Evolutionary conservation across 352 stramenopile genomes (phyloP).

Genomic region (Plasmopara muralis): DNA sequence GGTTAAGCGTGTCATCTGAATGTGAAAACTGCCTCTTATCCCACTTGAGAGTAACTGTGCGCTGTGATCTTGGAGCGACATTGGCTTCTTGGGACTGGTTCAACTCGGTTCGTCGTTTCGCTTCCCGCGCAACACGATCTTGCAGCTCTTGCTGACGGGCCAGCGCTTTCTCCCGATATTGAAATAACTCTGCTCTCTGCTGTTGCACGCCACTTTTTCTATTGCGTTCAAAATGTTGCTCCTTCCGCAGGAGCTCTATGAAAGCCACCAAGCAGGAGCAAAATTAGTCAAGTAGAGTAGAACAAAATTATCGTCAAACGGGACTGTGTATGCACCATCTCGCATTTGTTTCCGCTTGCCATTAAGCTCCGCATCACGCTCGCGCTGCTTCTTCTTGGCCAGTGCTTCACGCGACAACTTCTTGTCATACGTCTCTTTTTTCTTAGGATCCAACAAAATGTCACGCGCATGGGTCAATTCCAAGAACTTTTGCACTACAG

Average conservation of each 20-base stretch:
- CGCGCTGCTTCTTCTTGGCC: conserved; percentile 58
- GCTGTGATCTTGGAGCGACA: conserved; percentile 43
- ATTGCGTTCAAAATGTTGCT: conserved; percentile 35
- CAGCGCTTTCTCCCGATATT: conserved; percentile 44
- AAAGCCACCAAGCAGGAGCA: not conserved
- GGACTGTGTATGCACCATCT: conserved; percentile 31
- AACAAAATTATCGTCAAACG: too few species aligned
- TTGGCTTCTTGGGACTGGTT: conserved; percentile 19
- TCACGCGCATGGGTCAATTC: conserved; percentile 76
- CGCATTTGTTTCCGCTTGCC: conserved; percentile 53
- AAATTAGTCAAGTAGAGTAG: not conserved
- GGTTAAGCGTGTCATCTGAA: conserved; percentile 68
- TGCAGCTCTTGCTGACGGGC: conserved; percentile 51
- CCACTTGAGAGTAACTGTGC: conserved; percentile 78
- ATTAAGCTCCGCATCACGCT: conserved; percentile 54
- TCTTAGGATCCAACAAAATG: conserved; percentile 64
- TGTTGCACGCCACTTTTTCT: conserved; percentile 28
- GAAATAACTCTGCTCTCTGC: conserved; percentile 42
- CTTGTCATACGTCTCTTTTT: conserved; percentile 81
- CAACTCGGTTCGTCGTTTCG: conserved; percentile 31
- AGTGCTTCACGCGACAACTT: conserved; percentile 57
- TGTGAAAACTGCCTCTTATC: conserved; percentile 58
- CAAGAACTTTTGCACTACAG: conserved; percentile 70
- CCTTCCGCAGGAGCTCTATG: conserved; percentile 57
- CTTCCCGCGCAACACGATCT: conserved; percentile 37